These are phyloP conservation scores for Scedosporium aurantiacum DNA, from an alignment of 2,329 filamentous ascomycete species.

Conservation along the genomic window DNA sequence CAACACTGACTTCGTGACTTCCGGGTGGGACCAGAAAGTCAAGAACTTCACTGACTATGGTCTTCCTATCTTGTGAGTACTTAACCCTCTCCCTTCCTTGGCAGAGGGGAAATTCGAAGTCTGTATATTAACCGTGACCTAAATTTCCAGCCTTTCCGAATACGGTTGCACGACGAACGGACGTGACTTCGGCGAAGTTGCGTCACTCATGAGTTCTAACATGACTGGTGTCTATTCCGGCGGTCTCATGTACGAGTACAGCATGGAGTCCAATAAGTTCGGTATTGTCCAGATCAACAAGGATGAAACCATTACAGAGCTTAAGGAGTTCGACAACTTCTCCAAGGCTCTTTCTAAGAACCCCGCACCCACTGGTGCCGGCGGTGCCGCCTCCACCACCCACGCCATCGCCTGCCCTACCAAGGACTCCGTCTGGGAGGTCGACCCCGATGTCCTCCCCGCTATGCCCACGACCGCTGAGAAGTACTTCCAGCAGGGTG, in stretches of 20 bases:
- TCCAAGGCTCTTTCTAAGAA: conserved; percentile 36
- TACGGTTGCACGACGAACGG: conserved; percentile 79
- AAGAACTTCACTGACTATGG: conserved; percentile 79
- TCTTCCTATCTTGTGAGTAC: conserved; percentile 63
- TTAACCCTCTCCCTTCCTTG: conserved; percentile 15
- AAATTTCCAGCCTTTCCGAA: conserved; percentile 58
- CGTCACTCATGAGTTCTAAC: conserved; percentile 64
- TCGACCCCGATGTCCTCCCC: conserved; percentile 37
- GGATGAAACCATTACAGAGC: conserved; percentile 41
- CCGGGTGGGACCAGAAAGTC: conserved; percentile 83
- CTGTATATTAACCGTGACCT: background rate
- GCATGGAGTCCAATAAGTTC: conserved; percentile 65
- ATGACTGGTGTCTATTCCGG: conserved; percentile 92
- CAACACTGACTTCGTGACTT: conserved; percentile 54
- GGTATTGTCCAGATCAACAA: conserved; percentile 63
- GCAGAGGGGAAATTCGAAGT: background rate
- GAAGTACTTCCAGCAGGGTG: conserved; percentile 43
- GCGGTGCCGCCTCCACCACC: conserved; percentile 37
- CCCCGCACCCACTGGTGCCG: conserved; percentile 38
- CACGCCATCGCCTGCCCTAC: conserved; percentile 38
- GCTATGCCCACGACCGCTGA: conserved; percentile 38
- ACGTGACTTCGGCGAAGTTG: conserved; percentile 72
- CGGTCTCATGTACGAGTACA: conserved; percentile 93
- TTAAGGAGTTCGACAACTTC: conserved; percentile 49
- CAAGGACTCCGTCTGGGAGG: conserved; percentile 36